Base-by-base conservation (phyloP, 768 basidiomycete genomes). In the Pisolithus microcarpus region DNA sequence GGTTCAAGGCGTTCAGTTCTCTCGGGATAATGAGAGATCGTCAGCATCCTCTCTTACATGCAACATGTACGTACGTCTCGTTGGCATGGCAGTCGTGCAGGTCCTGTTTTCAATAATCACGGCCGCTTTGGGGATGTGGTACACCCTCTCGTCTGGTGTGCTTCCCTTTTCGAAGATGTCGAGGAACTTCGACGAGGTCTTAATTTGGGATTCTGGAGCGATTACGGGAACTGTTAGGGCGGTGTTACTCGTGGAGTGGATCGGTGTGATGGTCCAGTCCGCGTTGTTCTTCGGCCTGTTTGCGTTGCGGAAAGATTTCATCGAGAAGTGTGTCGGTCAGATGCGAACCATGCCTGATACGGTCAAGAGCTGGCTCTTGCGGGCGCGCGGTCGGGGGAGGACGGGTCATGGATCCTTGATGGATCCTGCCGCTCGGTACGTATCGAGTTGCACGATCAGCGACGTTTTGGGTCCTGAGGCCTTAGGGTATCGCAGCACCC, bases 31-130 rank as follows among this genome's bases (percentile, higher is more conserved):
- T 39, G 68, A 62, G 44, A 58, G 63, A 6, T 50, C 56, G 48
- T 70, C 70, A 1, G 28, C 57, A 15, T 61, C 66, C 13, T 65
- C 70, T 9, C 67, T 77, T 43, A 73, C 70, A 9, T 68, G 72
- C 5, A 72, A 72, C 24, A 70, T 74, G 13, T 87, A 84, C 57
- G 55, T 87, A n/a, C 79, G 85, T 1, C 75, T 89, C 19, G 74
- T 84, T 46, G 68, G 71, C 5, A 68, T 87, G 55, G 72, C 79
- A 2, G 48, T 73, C 19, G 56, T 66, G 2, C 73, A 82, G 44
- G 75, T 81, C 52, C 23, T 70, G 7, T 68, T 71, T 52, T 69
- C 68, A 11, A 51, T 72, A 1, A 47, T 70, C 6, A 54, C 77
- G 52, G 66, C 61, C 42, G 52, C 71, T 13, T 70, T 75, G 53